Evolutionary conservation across 352 stramenopile species (phyloP).

Genomic region (Phytopythium oedochilum): DNA sequence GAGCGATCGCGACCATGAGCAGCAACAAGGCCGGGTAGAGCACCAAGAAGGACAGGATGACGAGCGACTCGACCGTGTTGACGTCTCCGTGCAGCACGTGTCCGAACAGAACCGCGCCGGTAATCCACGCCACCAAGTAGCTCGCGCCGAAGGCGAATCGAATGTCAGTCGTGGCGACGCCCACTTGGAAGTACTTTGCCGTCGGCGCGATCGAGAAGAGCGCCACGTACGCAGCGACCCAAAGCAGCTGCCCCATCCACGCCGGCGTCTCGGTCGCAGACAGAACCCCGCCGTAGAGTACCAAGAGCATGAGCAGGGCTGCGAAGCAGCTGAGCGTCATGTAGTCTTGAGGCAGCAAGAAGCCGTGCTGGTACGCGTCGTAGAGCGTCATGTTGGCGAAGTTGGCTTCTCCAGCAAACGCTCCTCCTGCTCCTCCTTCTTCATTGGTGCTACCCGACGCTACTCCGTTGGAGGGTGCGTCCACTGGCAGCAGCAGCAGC

Average conservation of each 20-base stretch:
- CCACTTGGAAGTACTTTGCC: slow-evolving; percentile 79
- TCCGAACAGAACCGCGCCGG: slow-evolving; percentile 71
- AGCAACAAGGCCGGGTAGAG: slow-evolving; percentile 82
- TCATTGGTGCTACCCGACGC: slow-evolving; percentile 1
- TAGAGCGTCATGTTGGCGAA: slow-evolving; percentile 75
- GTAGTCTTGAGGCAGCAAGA: slow-evolving; percentile 73
- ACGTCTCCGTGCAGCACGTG: slow-evolving; percentile 46
- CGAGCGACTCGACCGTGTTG: slow-evolving; percentile 69
- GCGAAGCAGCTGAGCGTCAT: slow-evolving; percentile 62
- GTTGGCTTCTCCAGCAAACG: slow-evolving; percentile 28
- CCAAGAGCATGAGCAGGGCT: slow-evolving; percentile 39
- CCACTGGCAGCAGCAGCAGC: slow-evolving; percentile 15
- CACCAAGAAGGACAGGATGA: slow-evolving; percentile 66
- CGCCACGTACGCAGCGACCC: slow-evolving; percentile 50
- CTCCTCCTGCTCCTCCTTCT: not conserved
- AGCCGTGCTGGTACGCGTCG: slow-evolving; percentile 61
- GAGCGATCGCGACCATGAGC: slow-evolving; percentile 61
- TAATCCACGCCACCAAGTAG: slow-evolving; percentile 61
- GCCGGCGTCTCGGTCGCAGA: slow-evolving; percentile 55
- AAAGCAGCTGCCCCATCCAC: slow-evolving; percentile 75
- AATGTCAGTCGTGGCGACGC: slow-evolving; percentile 51
- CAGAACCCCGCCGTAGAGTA: slow-evolving; percentile 65
- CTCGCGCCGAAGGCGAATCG: slow-evolving; percentile 41
- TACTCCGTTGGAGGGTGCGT: not conserved
- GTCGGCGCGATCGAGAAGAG: slow-evolving; percentile 70